phyloP scores from a whole-genome alignment of 371 early-diverging fungal species.

The Mortierella sp. region DNA sequence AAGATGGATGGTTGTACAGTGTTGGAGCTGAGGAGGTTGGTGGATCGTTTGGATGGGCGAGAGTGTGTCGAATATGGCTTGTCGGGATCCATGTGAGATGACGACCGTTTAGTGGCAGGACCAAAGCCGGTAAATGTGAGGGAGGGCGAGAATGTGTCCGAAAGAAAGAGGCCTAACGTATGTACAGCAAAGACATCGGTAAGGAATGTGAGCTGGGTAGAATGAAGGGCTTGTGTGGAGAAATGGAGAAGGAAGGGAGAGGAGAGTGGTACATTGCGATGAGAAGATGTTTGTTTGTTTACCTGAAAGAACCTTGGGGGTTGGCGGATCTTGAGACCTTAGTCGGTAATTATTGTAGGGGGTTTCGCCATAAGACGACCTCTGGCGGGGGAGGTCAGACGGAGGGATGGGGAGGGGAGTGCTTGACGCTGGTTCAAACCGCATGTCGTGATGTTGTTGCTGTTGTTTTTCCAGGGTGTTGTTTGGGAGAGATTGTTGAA shows the following conservation, averaged over 20 bases:
- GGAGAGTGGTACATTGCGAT: too few relatives aligned
- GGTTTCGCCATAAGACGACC: too few relatives aligned
- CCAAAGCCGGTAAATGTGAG: neutral
- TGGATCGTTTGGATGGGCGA: neutral
- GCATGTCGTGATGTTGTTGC: neutral
- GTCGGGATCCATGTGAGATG: neutral
- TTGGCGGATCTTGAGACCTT: too few relatives aligned
- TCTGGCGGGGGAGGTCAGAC: too few relatives aligned
- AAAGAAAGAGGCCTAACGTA: neutral
- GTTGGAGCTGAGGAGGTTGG: neutral
- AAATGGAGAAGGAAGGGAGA: neutral
- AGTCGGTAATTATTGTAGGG: too few relatives aligned
- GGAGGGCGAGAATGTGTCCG: conserved; percentile 4
- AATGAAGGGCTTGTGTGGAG: neutral
- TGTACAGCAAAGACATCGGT: neutral
- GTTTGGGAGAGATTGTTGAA: neutral
- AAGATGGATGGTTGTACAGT: neutral
- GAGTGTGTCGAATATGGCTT: too few relatives aligned
- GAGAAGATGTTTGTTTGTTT: neutral
- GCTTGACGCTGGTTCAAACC: neutral
- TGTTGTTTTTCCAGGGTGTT: neutral
- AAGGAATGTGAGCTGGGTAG: neutral
- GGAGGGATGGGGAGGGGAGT: neutral
- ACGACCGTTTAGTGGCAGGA: conserved; percentile 8
- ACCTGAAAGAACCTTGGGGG: too few relatives aligned